These are phyloP conservation scores for Leptographium flavum DNA, from an alignment of 2,329 filamentous ascomycete genomes.

Conservation along the genomic window DNA sequence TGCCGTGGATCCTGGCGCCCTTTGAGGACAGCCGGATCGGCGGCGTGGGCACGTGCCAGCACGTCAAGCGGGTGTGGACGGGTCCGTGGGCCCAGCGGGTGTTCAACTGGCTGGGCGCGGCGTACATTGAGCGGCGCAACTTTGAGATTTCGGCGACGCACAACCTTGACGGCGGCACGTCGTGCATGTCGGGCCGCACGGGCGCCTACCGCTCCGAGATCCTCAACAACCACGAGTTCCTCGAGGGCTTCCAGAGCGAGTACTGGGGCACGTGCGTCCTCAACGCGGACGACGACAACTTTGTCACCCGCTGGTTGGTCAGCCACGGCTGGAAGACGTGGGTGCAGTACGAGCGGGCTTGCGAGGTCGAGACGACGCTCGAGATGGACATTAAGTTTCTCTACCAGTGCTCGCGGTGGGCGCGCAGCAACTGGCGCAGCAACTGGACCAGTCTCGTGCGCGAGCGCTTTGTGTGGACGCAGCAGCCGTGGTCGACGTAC, in stretches of 20 bases:
- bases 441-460: constrained; percentile 82
- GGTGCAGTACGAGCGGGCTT: constrained; percentile 86
- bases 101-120: constrained; percentile 82
- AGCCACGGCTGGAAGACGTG: constrained; percentile 86
- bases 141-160: constrained; percentile 95
- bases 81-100: constrained; percentile 45
- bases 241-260: constrained; percentile 81
- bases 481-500: constrained; percentile 87
- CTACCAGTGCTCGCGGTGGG: constrained; percentile 89
- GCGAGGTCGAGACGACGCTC: constrained; percentile 82
- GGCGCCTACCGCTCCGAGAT: constrained; percentile 86
- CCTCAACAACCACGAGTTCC: constrained; percentile 70
- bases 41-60: constrained; percentile 83
- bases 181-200: constrained; percentile 88
- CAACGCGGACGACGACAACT: constrained; percentile 96
- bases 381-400: constrained; percentile 82
- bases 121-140: constrained; percentile 87
- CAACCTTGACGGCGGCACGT: constrained; percentile 88
- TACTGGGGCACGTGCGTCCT: constrained; percentile 79
- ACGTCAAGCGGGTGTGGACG: constrained; percentile 56
- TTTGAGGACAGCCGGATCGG: constrained; percentile 77
- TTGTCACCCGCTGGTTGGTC: constrained; percentile 92
- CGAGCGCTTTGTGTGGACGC: constrained; percentile 76
- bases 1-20: constrained; percentile 84
- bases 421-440: constrained; percentile 93